Conservation (phyloP, 371 early-diverging fungal species). For the Haplosporangium sp. region DNA sequence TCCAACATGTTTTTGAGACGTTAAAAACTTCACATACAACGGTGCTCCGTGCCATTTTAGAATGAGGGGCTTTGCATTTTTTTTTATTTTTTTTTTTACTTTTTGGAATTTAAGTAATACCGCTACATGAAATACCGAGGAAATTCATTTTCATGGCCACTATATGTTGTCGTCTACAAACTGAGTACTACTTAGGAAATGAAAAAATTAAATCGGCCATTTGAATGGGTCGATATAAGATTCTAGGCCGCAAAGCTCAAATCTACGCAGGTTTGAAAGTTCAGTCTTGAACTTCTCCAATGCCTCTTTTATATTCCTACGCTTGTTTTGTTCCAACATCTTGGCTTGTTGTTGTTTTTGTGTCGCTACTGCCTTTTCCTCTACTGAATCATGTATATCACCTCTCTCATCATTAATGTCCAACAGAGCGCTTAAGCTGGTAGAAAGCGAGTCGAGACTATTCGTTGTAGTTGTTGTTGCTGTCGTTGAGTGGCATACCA, state of each 20-base stretch:
- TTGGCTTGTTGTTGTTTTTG: background rate
- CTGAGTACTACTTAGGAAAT: too few species aligned
- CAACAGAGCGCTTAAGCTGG: background rate
- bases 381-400: background rate
- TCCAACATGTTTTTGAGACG: too few species aligned
- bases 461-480: background rate
- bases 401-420: background rate
- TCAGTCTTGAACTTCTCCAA: background rate
- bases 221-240: background rate
- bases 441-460: background rate
- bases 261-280: background rate
- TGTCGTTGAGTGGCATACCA: background rate
- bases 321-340: background rate
- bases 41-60: too few species aligned
- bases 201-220: too few species aligned
- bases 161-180: too few species aligned
- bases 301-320: background rate
- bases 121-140: too few species aligned
- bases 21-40: too few species aligned
- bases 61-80: too few species aligned
- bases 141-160: too few species aligned
- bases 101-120: too few species aligned
- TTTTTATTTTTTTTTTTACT: too few species aligned
- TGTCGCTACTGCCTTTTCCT: background rate
- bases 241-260: background rate